Percentiles rank a stretch among this genome's conserved stretches.
phyloP scores from a whole-genome alignment of 352 stramenopile genomes.

The Phytophthora boehmeriae region DNA sequence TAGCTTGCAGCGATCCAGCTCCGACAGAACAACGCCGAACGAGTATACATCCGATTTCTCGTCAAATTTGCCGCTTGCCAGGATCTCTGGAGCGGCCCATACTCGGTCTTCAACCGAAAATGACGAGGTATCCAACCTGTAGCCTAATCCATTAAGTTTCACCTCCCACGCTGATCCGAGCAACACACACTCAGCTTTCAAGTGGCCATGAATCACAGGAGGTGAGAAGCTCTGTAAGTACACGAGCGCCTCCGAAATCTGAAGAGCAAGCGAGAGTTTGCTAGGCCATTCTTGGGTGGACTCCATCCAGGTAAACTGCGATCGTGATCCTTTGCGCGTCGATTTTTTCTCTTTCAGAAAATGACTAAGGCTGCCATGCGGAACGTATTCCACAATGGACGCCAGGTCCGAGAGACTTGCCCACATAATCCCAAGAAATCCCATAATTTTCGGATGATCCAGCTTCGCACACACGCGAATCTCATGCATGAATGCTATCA shows the following conservation, averaged over 20 bases:
- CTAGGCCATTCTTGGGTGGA: conserved; percentile 19
- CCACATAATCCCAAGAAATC: conserved; percentile 70
- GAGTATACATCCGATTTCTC: conserved; percentile 76
- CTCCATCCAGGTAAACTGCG: conserved; percentile 42
- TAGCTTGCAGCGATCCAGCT: conserved; percentile 62
- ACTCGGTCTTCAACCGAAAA: conserved; percentile 30
- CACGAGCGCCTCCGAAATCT: conserved; percentile 64
- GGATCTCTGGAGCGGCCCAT: conserved; percentile 66
- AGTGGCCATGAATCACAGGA: conserved; percentile 59
- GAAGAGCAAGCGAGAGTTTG: conserved; percentile 59
- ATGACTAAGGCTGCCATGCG: conserved; percentile 36
- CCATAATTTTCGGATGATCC: conserved; percentile 58
- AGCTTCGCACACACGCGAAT: conserved; percentile 67
- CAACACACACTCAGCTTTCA: conserved; percentile 69
- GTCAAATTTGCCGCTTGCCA: conserved; percentile 56
- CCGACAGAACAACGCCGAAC: conserved; percentile 72
- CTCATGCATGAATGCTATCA: conserved; percentile 65
- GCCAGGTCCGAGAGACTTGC: conserved; percentile 55
- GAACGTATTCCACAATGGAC: conserved; percentile 64
- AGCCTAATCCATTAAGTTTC: conserved; percentile 71
- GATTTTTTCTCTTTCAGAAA: conserved; percentile 49
- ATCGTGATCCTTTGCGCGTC: conserved; percentile 26
- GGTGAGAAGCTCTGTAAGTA: conserved; percentile 73
- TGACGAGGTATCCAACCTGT: conserved; percentile 39
- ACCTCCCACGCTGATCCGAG: conserved; percentile 52